Evolutionary conservation across 2,329 filamentous ascomycete species (phyloP).

Genomic region (Leptosphaerulina australis): DNA sequence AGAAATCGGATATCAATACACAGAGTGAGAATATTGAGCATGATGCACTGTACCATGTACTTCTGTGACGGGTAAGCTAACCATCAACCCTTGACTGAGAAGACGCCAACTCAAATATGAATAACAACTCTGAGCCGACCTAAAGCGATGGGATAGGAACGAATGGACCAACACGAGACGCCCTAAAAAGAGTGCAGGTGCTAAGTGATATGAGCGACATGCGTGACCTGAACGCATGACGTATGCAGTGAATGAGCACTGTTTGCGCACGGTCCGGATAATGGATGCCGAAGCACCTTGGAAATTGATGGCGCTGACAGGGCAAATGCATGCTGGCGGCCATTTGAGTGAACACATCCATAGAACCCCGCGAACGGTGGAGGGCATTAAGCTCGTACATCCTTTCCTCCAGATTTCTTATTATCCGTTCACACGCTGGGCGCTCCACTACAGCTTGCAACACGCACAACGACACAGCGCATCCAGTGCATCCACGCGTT

Average conservation of each 20-base stretch:
- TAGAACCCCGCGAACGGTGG: constrained; percentile 12
- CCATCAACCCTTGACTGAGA: too few relatives aligned
- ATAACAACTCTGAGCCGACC: too few relatives aligned
- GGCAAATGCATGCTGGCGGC: constrained; percentile 3
- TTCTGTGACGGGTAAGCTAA: neutral
- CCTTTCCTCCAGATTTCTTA: too few relatives aligned
- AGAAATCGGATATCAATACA: too few relatives aligned
- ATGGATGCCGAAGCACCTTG: neutral
- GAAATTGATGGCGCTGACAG: constrained; percentile 5
- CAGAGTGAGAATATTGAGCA: neutral
- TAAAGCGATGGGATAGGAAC: too few relatives aligned
- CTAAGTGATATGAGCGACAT: too few relatives aligned
- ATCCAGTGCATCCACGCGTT: constrained; percentile 7
- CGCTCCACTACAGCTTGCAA: neutral
- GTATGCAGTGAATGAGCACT: too few relatives aligned
- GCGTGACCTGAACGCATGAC: too few relatives aligned
- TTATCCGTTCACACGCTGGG: too few relatives aligned
- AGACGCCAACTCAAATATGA: too few relatives aligned
- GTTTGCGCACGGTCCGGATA: neutral
- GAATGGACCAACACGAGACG: too few relatives aligned
- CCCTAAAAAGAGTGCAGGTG: too few relatives aligned
- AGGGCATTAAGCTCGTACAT: neutral
- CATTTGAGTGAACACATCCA: constrained; percentile 3
- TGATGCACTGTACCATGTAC: neutral
- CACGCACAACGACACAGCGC: neutral